Base-by-base conservation (phyloP, 305 asterid species). In the Salvia sclarea region DNA sequence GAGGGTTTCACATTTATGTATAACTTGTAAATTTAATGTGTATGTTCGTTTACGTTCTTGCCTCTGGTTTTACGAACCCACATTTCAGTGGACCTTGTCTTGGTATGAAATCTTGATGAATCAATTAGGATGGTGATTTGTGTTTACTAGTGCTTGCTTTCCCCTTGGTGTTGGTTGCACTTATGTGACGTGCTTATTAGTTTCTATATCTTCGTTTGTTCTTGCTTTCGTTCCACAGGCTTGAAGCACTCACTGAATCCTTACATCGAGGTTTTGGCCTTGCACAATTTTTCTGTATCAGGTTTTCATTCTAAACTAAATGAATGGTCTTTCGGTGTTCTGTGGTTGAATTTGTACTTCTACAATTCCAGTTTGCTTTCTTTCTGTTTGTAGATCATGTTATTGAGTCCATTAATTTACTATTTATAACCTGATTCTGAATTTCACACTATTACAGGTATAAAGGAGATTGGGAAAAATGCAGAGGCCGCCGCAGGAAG, bases 401-500 rank as follows among this genome's bases (percentile, higher is more conserved):
- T 28, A 25, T 22, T 12, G 56, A 66, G 14, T 67, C 37, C 16
- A 2, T 43, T 56, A 35, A 31, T 49, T 45, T 44, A 12, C 21
- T 31, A 43, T 17, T 63, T 55, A 67, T 71, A 14, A 47, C 48
- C 31, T 54, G 66, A 22, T 56, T 78, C 40, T 8, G 12, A 40
- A n/a, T 72, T 60, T 69, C 22, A 67, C 50, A 1, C 47, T 21
- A 7, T 52, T 66, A 37, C 76, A 73, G 79, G 76, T 70, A 45
- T 40, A 58, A 68, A 76, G 16, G 20, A 71, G 64, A 31, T 44
- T 6, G 55, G 8, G 30, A 68, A 76, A 41, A 70, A 88, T 88
- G 95, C 85, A 80, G 85, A 79, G 89, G 79, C 95, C 88, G 2
- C 95, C 81, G 7, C 85, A 75, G 10, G 91, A 83, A 58, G 95